Conservation (phyloP, 441 rosid species). For the Flueggea neowawraea region DNA sequence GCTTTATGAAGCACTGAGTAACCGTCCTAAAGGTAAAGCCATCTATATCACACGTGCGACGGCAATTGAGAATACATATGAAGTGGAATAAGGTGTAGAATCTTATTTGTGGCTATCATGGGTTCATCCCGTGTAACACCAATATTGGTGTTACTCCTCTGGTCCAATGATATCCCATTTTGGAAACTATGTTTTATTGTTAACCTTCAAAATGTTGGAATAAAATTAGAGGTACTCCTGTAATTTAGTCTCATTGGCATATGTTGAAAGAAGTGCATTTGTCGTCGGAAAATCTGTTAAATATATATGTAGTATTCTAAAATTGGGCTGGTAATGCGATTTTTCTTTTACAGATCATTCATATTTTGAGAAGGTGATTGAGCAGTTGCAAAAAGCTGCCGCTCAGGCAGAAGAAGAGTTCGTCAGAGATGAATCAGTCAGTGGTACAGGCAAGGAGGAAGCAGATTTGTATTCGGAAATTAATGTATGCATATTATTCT, state of each 20-base stretch:
- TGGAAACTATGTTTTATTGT: too few relatives aligned
- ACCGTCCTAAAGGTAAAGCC: slow-evolving; percentile 49
- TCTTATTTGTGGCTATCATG: too few relatives aligned
- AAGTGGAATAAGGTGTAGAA: too few relatives aligned
- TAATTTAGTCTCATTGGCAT: too few relatives aligned
- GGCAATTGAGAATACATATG: too few relatives aligned
- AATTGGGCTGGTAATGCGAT: background rate
- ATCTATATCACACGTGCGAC: too few relatives aligned
- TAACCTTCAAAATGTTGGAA: too few relatives aligned
- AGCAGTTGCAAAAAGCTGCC: slow-evolving; percentile 56
- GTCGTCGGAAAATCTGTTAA: too few relatives aligned
- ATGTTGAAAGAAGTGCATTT: background rate
- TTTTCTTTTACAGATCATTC: slow-evolving; percentile 46
- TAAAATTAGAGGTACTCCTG: too few relatives aligned
- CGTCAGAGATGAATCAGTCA: slow-evolving; percentile 23
- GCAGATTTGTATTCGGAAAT: slow-evolving; percentile 25
- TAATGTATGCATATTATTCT: slow-evolving; percentile 23
- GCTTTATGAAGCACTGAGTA: slow-evolving; percentile 61
- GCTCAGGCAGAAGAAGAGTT: slow-evolving; percentile 36
- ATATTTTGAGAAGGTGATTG: slow-evolving; percentile 56
- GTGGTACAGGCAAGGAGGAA: slow-evolving; percentile 21
- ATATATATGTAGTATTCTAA: background rate
- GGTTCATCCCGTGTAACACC: background rate
- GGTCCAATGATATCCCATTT: too few relatives aligned
- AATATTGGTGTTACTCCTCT: too few relatives aligned